These are phyloP conservation scores for Thielaviopsis ethacetica DNA, from an alignment of 2,329 filamentous ascomycete genomes.

Conservation along the genomic window DNA sequence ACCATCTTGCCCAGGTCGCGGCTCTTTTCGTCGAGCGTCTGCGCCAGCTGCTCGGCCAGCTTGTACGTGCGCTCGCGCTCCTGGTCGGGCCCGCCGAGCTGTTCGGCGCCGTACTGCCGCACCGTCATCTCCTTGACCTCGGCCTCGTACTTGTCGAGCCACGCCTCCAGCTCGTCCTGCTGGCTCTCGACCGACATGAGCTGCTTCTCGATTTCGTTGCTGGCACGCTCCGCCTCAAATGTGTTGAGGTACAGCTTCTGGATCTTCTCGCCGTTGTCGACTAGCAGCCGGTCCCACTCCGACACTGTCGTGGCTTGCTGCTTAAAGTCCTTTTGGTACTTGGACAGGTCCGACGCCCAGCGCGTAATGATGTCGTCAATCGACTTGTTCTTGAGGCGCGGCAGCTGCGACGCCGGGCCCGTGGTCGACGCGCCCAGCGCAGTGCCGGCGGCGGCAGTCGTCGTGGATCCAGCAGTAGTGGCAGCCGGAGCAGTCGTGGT, in stretches of 20 bases:
- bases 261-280: slow-evolving; percentile 90
- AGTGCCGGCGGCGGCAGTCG: slow-evolving; percentile 21
- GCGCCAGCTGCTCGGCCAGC: slow-evolving; percentile 80
- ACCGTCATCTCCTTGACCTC: slow-evolving; percentile 82
- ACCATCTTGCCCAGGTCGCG: slow-evolving; percentile 92
- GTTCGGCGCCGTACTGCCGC: slow-evolving; percentile 62
- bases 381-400: slow-evolving; percentile 90
- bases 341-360: slow-evolving; percentile 88
- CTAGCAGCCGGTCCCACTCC: slow-evolving; percentile 78
- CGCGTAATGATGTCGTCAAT: slow-evolving; percentile 98
- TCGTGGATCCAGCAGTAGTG: slow-evolving; percentile 15
- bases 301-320: slow-evolving; percentile 75
- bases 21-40: slow-evolving; percentile 83
- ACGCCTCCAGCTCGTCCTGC: slow-evolving; percentile 75
- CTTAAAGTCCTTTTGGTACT: slow-evolving; percentile 95
- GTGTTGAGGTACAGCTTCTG: slow-evolving; percentile 84
- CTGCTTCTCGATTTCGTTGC: slow-evolving; percentile 85
- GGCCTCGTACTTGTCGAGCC: slow-evolving; percentile 79
- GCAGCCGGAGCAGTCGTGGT: slow-evolving; percentile 20
- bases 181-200: slow-evolving; percentile 78
- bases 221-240: slow-evolving; percentile 84
- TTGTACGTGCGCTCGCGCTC: slow-evolving; percentile 95
- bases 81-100: slow-evolving; percentile 75
- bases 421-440: slow-evolving; percentile 55
- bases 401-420: slow-evolving; percentile 69